phyloP scores from a whole-genome alignment of 257 asterid genomes.

The Solanum etuberosum region DNA sequence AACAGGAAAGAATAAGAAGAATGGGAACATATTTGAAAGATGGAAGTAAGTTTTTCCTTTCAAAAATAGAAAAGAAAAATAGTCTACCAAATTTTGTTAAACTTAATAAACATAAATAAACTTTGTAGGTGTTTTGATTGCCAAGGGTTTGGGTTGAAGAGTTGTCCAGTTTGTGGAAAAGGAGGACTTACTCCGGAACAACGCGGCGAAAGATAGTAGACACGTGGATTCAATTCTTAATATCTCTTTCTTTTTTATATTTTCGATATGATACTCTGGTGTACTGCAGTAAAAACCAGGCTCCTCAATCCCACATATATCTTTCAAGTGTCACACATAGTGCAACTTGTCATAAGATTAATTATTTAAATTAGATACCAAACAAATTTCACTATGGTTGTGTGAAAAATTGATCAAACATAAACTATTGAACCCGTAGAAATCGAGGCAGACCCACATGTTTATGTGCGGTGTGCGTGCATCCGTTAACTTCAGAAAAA shows the following conservation, averaged over 20 bases:
- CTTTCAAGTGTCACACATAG: background rate
- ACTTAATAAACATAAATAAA: background rate
- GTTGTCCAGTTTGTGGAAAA: constrained; percentile 74
- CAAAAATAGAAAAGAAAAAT: background rate
- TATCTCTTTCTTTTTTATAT: background rate
- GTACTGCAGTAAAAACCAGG: background rate
- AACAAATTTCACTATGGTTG: background rate
- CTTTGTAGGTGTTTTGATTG: constrained; percentile 67
- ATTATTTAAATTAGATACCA: background rate
- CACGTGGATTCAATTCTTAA: background rate
- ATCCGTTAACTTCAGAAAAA: background rate
- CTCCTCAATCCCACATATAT: background rate
- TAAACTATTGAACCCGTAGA: background rate
- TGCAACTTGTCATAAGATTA: background rate
- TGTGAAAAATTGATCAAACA: background rate
- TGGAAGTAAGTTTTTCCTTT: constrained; percentile 55
- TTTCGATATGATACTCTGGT: background rate
- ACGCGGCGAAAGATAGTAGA: constrained; percentile 66
- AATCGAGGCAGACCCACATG: no score
- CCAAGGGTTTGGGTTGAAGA: constrained; percentile 80
- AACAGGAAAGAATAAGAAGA: constrained; percentile 86
- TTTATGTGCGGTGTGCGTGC: background rate
- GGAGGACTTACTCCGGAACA: constrained; percentile 89
- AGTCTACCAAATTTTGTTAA: background rate
- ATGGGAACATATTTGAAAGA: constrained; percentile 78